Base-by-base conservation (phyloP, 768 basidiomycete species). In the Leccinellum luteum region DNA sequence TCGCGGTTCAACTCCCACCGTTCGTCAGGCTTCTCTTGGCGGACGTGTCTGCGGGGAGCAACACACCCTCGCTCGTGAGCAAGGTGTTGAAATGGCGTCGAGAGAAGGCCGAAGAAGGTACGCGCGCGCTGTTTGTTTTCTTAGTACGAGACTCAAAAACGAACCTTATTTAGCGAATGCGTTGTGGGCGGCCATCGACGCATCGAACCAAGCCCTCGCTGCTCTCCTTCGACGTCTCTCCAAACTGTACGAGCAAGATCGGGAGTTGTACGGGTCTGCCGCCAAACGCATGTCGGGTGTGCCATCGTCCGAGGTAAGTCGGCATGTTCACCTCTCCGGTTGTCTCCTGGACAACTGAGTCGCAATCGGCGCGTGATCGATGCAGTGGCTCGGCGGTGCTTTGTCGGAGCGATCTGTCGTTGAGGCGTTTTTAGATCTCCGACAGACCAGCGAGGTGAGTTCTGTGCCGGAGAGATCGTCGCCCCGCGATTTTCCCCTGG, bases 41-140 rank as follows among this genome's bases (percentile, higher is more conserved):
- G 25, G 97, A 99, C 68, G 94, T 98, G 15, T 92, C 97, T 65
- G 93, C 91, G 9, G 97, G 97, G 10, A 95, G 91, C 63, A 92
- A 98, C 66, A 98, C 97, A 2, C 97, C 97, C 2, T 92, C 92
- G 43, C 84, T 98, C 43, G 94, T 95, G 12, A 85, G 92, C 30
- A 87, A 92, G 71, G 97, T 99, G 4, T 75, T 97, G 61, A 86
- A 85, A 64, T 98, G 96, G 96, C 83, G 91, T 44, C 82, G 84
- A 65, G 82, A 85, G 44, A 79, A 87, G 47, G 72, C 76, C 14
- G 76, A 73, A 31, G 75, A 83, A 70, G 87, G 91, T 84, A 60
- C 56, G 56, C 27, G 38, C 30, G 32, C 54, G 45, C 32, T 6
- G 17, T 23, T 31, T 15, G 27, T 15, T 15, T 6, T 25, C n/a